These are phyloP conservation scores for Chromera velia DNA, from an alignment of 73 alveolate species.

Conservation along the genomic window DNA sequence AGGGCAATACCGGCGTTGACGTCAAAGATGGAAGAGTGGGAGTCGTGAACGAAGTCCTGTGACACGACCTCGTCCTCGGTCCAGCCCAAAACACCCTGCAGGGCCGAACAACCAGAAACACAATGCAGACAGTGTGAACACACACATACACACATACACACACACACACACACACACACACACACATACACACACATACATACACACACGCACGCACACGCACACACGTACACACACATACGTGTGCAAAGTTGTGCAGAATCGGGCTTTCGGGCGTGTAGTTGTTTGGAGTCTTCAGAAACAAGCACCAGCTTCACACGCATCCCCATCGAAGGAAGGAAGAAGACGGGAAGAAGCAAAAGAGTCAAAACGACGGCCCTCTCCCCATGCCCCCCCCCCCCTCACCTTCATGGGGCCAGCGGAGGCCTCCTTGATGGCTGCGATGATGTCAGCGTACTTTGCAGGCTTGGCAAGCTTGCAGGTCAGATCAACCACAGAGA, in stretches of 20 bases:
- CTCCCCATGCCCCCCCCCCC: no score
- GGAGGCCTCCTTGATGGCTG: conserved; percentile 77
- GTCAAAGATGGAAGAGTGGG: conserved; percentile 75
- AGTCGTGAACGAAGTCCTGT: conserved; percentile 63
- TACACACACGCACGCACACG: no score
- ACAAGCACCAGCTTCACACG: no score
- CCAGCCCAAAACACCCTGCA: conserved; percentile 67
- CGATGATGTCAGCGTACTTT: conserved; percentile 74
- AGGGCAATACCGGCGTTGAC: conserved; percentile 84
- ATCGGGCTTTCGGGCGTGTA: no score
- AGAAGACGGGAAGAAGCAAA: no score
- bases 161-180: no score
- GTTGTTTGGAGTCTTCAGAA: no score
- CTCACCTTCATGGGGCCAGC: conserved; percentile 67
- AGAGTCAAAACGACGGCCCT: no score
- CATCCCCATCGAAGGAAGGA: no score
- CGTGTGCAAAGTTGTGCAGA: no score
- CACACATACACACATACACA: background rate
- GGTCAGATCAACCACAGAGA: conserved; percentile 90
- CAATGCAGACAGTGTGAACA: background rate
- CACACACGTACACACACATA: no score
- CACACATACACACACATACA: no score
- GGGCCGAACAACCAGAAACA: conserved; percentile 12
- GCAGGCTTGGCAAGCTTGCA: conserved; percentile 76
- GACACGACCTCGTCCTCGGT: conserved; percentile 77